Evolutionary conservation across 2,329 filamentous ascomycete genomes (phyloP), one percentile per base, ranked within the genome.

Genomic region (Emericellopsis atlantica): DNA sequence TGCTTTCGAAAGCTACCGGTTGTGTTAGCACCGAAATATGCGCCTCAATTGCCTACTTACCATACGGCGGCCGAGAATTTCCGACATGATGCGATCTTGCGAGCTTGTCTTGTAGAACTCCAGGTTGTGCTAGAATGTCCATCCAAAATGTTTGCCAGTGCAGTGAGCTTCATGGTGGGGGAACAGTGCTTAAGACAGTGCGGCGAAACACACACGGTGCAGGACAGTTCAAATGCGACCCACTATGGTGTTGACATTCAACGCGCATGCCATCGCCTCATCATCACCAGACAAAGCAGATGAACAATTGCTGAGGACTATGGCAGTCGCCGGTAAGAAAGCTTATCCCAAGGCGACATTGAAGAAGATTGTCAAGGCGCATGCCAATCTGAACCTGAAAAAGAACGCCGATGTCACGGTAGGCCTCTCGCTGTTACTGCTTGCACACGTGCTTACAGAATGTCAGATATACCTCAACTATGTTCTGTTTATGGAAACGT

Each of bases 311-410:
- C 18, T 21, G 3, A 21, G 18, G 18, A 21, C 18, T 21, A 62
- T 62, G 59, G 58, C 56, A 4, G 51, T 59, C 11, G 69, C 59
- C 14, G 69, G 76, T 18, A 79, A 81, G 54, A 90, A 87, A 51
- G 69, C 85, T 12, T 95, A 94, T 54, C 88, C 88, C 10, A 80
- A 88, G 46, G 79, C 77, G 15, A 92, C 85, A 0, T 70, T 95
- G 51, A 92, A 88, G 61, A 89, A 88, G 60, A 90, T 93, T 45
- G 72, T 93, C 53, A 95, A 94, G 63, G 87, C 86, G 15, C 87
- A 94, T 59, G 83, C 86, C 8, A 82, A 84, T 47, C 79, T 81
- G 55, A 82, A 74, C 48, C 61, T 94, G 47, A 86, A 81, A 66
- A 92, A 87, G 61, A 89, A 92, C 60, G 83, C 80, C 24, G 89